These are phyloP conservation scores for Phytophthora pisi DNA, from an alignment of 352 stramenopile genomes.

Conservation along the genomic window DNA sequence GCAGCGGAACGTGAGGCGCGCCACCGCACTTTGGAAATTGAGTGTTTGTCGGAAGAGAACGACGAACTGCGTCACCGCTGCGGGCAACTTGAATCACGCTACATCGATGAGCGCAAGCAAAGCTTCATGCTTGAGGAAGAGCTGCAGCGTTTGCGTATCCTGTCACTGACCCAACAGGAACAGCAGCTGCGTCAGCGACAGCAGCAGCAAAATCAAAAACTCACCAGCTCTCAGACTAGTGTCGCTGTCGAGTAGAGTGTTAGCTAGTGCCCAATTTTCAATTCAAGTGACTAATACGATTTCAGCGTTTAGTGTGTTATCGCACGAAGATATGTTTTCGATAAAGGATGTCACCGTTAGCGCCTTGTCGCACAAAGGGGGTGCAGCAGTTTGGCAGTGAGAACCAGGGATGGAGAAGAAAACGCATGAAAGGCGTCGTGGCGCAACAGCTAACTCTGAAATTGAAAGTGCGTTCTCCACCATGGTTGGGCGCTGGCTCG, in stretches of 20 bases:
- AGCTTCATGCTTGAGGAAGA: slow-evolving; percentile 70
- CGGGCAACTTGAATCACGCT: slow-evolving; percentile 63
- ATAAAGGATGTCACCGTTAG: neutral
- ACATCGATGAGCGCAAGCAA: slow-evolving; percentile 73
- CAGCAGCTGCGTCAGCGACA: slow-evolving; percentile 39
- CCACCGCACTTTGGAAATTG: slow-evolving; percentile 68
- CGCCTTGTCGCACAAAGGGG: slow-evolving; percentile 11
- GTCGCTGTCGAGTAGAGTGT: slow-evolving; percentile 26
- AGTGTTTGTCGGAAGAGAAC: slow-evolving; percentile 82
- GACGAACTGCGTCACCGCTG: slow-evolving; percentile 71
- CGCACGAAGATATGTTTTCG: neutral
- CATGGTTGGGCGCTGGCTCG: slow-evolving; percentile 23
- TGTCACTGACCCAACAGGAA: slow-evolving; percentile 51
- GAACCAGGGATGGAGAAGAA: slow-evolving; percentile 3
- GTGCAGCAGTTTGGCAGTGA: neutral
- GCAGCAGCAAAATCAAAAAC: slow-evolving; percentile 18
- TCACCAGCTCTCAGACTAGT: slow-evolving; percentile 9
- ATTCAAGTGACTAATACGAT: slow-evolving; percentile 21
- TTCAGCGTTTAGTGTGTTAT: neutral
- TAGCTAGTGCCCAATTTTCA: slow-evolving; percentile 12
- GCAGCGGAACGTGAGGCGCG: slow-evolving; percentile 66
- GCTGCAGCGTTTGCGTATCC: slow-evolving; percentile 58
- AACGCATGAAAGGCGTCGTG: neutral
- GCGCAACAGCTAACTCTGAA: neutral
- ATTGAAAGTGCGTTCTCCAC: slow-evolving; percentile 20